These are phyloP conservation scores for Lachnellula occidentalis DNA, from an alignment of 2,329 filamentous ascomycete species.

Conservation along the genomic window DNA sequence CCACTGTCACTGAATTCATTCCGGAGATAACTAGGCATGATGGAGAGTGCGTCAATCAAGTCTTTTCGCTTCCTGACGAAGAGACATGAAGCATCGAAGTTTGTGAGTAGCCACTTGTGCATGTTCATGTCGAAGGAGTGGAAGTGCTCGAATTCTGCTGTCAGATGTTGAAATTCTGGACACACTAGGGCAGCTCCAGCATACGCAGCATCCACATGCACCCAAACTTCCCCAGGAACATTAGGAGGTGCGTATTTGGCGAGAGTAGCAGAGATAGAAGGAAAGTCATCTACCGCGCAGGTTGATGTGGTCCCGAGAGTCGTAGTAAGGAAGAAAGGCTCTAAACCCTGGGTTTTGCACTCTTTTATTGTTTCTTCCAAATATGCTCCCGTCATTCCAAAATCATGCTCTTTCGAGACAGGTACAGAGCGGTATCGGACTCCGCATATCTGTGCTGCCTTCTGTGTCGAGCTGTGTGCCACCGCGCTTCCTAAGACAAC, in stretches of 20 bases:
- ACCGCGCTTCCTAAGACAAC: slow-evolving; percentile 77
- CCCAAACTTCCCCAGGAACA: slow-evolving; percentile 61
- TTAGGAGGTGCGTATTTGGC: slow-evolving; percentile 35
- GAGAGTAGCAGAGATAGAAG: slow-evolving; percentile 29
- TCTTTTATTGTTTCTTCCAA: slow-evolving; percentile 59
- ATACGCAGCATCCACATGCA: slow-evolving; percentile 91
- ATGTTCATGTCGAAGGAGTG: slow-evolving; percentile 94
- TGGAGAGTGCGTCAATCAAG: slow-evolving; percentile 73
- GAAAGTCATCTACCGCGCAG: slow-evolving; percentile 80
- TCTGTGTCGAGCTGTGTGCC: slow-evolving; percentile 78
- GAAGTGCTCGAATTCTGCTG: slow-evolving; percentile 57
- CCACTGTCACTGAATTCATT: slow-evolving; percentile 78
- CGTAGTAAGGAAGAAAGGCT: slow-evolving; percentile 81
- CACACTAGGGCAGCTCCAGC: slow-evolving; percentile 80
- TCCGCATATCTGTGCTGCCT: slow-evolving; percentile 80
- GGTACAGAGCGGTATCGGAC: slow-evolving; percentile 71
- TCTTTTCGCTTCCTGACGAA: slow-evolving; percentile 71
- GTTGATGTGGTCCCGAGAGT: slow-evolving; percentile 84
- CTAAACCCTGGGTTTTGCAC: slow-evolving; percentile 62
- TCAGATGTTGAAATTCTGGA: slow-evolving; percentile 71
- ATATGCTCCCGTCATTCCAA: slow-evolving; percentile 61
- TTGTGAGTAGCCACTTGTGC: slow-evolving; percentile 95
- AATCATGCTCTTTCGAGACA: slow-evolving; percentile 56
- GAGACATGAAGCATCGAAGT: slow-evolving; percentile 80
- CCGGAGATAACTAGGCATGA: slow-evolving; percentile 74